Percentiles rank a stretch among this genome's conserved stretches.
phyloP scores from a whole-genome alignment of 495 filamentous ascomycete genomes.

The Penicillium cosmopolitanum region DNA sequence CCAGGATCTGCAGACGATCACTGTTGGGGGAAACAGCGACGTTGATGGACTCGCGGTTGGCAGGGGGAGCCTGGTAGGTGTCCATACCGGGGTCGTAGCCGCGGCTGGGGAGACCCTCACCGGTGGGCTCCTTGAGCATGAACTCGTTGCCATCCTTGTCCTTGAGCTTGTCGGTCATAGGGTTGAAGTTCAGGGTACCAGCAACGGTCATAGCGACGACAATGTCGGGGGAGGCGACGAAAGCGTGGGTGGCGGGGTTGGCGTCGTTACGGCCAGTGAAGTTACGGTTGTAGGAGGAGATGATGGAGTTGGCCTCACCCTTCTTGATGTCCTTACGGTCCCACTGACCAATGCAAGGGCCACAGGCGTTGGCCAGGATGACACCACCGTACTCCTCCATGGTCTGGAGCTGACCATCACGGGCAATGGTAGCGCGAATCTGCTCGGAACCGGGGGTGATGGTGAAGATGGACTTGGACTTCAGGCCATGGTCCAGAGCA shows the following conservation, averaged over 20 bases:
- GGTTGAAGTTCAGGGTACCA: slow-evolving; percentile 94
- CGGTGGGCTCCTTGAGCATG: slow-evolving; percentile 75
- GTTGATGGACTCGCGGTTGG: slow-evolving; percentile 67
- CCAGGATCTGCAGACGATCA: slow-evolving; percentile 92
- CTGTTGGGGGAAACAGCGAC: slow-evolving; percentile 88
- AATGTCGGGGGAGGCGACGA: slow-evolving; percentile 97
- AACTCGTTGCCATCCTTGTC: slow-evolving; percentile 98
- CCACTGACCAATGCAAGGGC: slow-evolving; percentile 85
- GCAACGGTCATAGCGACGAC: slow-evolving; percentile 92
- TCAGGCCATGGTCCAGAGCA: slow-evolving; percentile 90
- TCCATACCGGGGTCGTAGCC: slow-evolving; percentile 94
- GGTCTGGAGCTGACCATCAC: slow-evolving; percentile 93
- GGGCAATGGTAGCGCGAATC: slow-evolving; percentile 92
- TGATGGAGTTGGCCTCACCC: slow-evolving; percentile 94
- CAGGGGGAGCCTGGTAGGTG: slow-evolving; percentile 96
- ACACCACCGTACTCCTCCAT: slow-evolving; percentile 98
- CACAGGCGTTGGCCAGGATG: slow-evolving; percentile 96
- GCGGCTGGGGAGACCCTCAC: slow-evolving; percentile 75
- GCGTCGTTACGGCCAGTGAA: slow-evolving; percentile 99
- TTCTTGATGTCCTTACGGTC: slow-evolving; percentile 94
- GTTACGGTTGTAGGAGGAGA: slow-evolving; percentile 98
- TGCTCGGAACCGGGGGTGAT: slow-evolving; percentile 98
- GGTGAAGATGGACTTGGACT: slow-evolving; percentile 91
- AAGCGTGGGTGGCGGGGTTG: slow-evolving; percentile 97
- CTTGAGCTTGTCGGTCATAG: slow-evolving; percentile 89